Percentiles rank a stretch among this genome's conserved stretches.
Evolutionary conservation across 352 stramenopile species (phyloP).

Genomic region (Pythium monospermum): DNA sequence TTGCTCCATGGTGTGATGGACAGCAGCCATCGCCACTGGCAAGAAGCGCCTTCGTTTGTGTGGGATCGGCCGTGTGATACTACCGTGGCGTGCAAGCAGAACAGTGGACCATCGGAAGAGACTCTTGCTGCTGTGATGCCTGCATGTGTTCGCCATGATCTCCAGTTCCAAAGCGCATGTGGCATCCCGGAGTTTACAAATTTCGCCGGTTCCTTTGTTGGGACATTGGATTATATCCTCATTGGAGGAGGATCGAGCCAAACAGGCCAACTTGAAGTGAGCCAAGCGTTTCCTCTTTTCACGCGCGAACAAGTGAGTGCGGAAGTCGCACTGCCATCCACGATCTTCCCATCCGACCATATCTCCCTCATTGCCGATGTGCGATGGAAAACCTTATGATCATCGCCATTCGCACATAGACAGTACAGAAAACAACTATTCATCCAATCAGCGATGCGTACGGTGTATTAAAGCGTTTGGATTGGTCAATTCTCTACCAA

Average conservation of each 20-base stretch:
- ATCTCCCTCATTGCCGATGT: slow-evolving; percentile 74
- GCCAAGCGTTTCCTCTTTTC: slow-evolving; percentile 59
- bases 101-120: background rate
- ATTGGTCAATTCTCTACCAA: no score
- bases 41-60: slow-evolving; percentile 37
- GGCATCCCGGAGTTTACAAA: slow-evolving; percentile 70
- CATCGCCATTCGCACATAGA: no score
- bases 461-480: no score
- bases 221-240: slow-evolving; percentile 73
- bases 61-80: slow-evolving; percentile 28
- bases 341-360: slow-evolving; percentile 74
- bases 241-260: no score
- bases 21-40: slow-evolving; percentile 47
- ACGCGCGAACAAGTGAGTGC: slow-evolving; percentile 46
- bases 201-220: slow-evolving; percentile 56
- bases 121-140: slow-evolving; percentile 1
- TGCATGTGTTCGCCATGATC: slow-evolving; percentile 33
- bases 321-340: slow-evolving; percentile 63
- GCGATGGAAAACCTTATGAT: no score
- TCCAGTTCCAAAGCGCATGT: slow-evolving; percentile 50
- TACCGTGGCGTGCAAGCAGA: no score
- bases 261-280: slow-evolving; percentile 30
- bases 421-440: no score
- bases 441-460: no score
- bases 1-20: slow-evolving; percentile 44